phyloP scores from a whole-genome alignment of 2,329 filamentous ascomycete species.

The Tolypocladium amazonense region DNA sequence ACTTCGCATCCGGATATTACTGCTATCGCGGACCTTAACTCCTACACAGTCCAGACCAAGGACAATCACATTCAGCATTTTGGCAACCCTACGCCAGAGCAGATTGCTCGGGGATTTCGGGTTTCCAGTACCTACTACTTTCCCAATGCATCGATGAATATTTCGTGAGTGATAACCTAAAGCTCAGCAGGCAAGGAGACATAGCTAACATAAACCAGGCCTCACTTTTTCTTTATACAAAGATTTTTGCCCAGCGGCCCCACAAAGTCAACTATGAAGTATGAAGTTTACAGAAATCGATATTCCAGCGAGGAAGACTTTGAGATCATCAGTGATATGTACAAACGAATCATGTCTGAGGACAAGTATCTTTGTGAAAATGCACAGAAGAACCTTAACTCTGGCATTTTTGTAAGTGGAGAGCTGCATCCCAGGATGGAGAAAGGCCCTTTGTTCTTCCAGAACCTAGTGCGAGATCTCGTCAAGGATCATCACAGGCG shows the following conservation, averaged over 20 bases:
- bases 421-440: conserved; percentile 52
- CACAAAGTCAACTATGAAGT: conserved; percentile 42
- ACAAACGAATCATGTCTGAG: conserved; percentile 53
- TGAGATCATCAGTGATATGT: conserved; percentile 44
- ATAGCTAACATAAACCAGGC: conserved; percentile 17
- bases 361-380: conserved; percentile 52
- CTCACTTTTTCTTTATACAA: conserved; percentile 56
- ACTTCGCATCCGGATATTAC: conserved; percentile 48
- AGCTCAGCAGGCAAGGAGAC: no score
- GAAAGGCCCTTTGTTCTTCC: conserved; percentile 47
- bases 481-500: conserved; percentile 34
- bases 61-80: conserved; percentile 39
- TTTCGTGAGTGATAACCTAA: conserved; percentile 27
- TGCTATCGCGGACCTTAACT: conserved; percentile 43
- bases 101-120: conserved; percentile 33
- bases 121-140: conserved; percentile 38
- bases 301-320: conserved; percentile 49
- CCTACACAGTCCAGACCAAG: conserved; percentile 40
- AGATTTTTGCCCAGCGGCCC: conserved; percentile 47
- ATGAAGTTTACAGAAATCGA: conserved; percentile 54
- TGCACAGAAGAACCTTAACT: conserved; percentile 50
- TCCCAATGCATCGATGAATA: conserved; percentile 38
- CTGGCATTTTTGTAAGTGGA: conserved; percentile 51
- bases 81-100: conserved; percentile 33
- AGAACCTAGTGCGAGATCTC: conserved; percentile 36